Evolutionary conservation across 441 rosid species (phyloP), one percentile per base, ranked within the genome.

Genomic region (Erysimum pusillum): DNA sequence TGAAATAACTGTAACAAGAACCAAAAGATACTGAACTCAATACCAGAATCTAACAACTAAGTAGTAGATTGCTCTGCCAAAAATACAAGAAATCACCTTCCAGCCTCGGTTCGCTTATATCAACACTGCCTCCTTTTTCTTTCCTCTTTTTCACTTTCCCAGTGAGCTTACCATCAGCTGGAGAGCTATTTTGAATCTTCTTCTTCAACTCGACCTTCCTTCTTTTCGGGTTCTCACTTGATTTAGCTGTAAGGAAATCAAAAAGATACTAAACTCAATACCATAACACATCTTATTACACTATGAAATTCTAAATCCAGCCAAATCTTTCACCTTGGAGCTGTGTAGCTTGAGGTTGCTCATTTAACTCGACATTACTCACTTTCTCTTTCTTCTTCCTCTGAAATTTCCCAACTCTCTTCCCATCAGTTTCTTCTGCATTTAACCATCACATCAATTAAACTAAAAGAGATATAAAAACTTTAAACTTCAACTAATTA

Each of bases 351-450:
- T 70, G 81, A 57, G 69, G 39, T n/a, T 41, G 42, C 31, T 45
- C 42, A 15, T 39, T 56, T 41, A 36, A 34, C 3, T 57, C 53
- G 1, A 69, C 54, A 69, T n/a, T 54, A 45, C 39, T 67, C 44
- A 58, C 51, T 60, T 53, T 54, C 54, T 18, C 78, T 45, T 74
- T 74, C 67, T 36, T 79, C 57, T 57, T 79, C 79, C 54, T 79
- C 72, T 63, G 75, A 3, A 62, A n/a, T 63, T 71, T 65, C 1
- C 15, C 59, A 51, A 20, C 64, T 53, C 67, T 70, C 41, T 45
- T 14, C 0, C 12, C 46, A 54, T 22, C 67, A 70, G 48, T 39
- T 14, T 46, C 67, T 46, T 31, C 80, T 31, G 46, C 53, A 25
- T 39, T 51, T n/a, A 41, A 4, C 8, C 2, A 0, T 3, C 18